Conservation (phyloP, 2,329 filamentous ascomycete genomes). For the Cladophialophora carrionii region DNA sequence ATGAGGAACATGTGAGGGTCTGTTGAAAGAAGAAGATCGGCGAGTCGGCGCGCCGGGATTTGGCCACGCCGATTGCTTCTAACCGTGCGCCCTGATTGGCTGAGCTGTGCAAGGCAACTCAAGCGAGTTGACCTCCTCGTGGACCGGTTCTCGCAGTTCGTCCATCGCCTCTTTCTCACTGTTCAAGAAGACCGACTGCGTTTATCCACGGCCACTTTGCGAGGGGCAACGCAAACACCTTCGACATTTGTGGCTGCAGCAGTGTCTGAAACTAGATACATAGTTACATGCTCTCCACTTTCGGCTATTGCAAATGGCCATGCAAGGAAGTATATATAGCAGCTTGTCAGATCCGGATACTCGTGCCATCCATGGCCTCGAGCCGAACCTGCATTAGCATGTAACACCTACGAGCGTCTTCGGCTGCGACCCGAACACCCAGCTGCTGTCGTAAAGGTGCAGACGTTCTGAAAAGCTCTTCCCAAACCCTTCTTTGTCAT, state of each 20-base stretch:
- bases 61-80: constrained; percentile 3
- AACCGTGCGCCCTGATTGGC: background rate
- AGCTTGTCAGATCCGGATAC: constrained; percentile 6
- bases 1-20: background rate
- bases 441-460: background rate
- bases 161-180: background rate
- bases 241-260: background rate
- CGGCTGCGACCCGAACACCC: background rate
- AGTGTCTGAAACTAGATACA: background rate
- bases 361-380: background rate
- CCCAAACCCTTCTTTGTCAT: background rate
- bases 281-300: background rate
- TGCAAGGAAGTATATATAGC: constrained; percentile 9
- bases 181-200: background rate
- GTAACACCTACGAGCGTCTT: background rate
- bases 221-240: background rate
- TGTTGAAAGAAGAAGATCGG: constrained; percentile 8
- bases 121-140: background rate
- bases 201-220: constrained; percentile 17
- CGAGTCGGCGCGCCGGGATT: constrained; percentile 15
- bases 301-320: background rate
- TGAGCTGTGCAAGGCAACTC: background rate
- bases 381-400: background rate
- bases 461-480: background rate
- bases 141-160: too few relatives aligned